phyloP scores from a whole-genome alignment of 192 early-diverging fungal species.

The Umbelopsis isabellina region DNA sequence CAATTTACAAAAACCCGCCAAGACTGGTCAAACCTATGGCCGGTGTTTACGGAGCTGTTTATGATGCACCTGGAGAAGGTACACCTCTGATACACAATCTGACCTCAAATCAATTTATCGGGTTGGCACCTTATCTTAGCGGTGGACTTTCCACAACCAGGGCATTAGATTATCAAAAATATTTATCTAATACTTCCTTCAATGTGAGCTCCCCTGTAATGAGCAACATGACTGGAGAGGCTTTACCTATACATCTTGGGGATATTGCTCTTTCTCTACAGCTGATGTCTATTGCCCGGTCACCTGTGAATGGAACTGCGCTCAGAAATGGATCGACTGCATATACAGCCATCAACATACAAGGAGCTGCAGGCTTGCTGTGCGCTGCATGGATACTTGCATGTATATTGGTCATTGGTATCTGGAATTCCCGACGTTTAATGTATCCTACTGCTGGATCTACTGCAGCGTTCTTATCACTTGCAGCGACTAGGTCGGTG shows the following conservation, averaged over 20 bases:
- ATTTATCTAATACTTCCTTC: neutral
- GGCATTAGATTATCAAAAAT: neutral
- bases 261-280: constrained; percentile 8
- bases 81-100: neutral
- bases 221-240: neutral
- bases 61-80: neutral
- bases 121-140: neutral
- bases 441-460: neutral
- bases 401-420: neutral
- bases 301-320: neutral
- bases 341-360: neutral
- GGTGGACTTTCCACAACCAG: neutral
- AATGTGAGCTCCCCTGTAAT: neutral
- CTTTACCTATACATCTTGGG: neutral
- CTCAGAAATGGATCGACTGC: constrained; percentile 4
- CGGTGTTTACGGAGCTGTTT: neutral
- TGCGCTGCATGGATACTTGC: neutral
- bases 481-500: neutral
- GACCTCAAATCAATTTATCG: neutral
- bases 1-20: neutral
- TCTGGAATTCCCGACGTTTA: neutral
- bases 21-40: neutral
- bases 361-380: neutral
- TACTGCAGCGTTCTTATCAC: neutral
- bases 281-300: neutral